Evolutionary conservation across 2,329 filamentous ascomycete genomes (phyloP), one percentile per base, ranked within the genome.

Genomic region (Phyllachora maydis): DNA sequence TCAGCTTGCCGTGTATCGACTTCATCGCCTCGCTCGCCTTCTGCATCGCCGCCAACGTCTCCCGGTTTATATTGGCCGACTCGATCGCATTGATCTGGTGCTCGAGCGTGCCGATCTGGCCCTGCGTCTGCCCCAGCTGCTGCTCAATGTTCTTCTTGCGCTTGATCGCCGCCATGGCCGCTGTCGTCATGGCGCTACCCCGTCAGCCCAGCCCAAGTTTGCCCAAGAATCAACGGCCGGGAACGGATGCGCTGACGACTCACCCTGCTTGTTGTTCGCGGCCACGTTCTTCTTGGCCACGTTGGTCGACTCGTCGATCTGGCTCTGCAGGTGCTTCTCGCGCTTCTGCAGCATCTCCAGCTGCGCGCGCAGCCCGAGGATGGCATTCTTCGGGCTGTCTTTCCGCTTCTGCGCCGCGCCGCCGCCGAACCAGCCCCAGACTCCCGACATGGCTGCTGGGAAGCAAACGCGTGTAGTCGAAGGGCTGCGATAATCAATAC

Each of bases 271-370:
- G 54, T 93, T 95, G 57, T 95, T 95, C 29, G 73, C 63, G 39
- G 59, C 69, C 26, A 93, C 73, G 32, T 88, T 73, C 61, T 93
- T 93, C 49, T 78, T 65, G 21, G 88, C 88, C 35, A 90, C 65
- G 18, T 63, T 64, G 40, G 92, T 81, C 48, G 95, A 83, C 48
- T 95, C 82, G 14, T 81, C 73, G 57, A 95, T 92, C 56, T 91
- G 82, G 32, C 65, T 76, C 49, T 88, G 75, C 31, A 95, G 53
- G 45, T 95, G 81, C 48, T 68, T 77, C 59, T 95, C 83, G 30
- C 85, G 66, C 64, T 98, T 98, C 54, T 90, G 81, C 43, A 98
- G 63, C 83, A 95, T 95, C 39, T 93, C 85, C 21, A 95, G 63
- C 56, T 93, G 85, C 41, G 74, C 65, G 37, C 88, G 70, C 42